phyloP scores from a whole-genome alignment of 2,329 filamentous ascomycete genomes.

The Akanthomyces muscarius region DNA sequence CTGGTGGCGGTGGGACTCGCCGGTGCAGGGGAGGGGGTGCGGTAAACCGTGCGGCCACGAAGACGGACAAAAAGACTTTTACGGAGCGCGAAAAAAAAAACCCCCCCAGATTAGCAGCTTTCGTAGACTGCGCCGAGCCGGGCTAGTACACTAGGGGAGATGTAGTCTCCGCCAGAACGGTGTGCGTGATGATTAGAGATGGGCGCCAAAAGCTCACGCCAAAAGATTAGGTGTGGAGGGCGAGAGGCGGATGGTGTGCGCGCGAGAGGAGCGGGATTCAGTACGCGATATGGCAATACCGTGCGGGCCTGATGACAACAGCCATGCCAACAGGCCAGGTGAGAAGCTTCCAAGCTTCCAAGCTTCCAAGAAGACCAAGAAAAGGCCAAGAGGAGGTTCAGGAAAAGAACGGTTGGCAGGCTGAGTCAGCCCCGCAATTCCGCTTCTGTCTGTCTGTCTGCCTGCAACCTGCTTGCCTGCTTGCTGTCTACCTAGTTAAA shows the following conservation, averaged over 20 bases:
- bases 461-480: background rate
- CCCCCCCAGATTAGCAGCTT: constrained; percentile 11
- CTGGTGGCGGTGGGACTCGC: constrained; percentile 12
- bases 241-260: background rate
- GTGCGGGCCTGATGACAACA: background rate
- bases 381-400: background rate
- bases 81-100: background rate
- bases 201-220: constrained; percentile 5
- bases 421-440: constrained; percentile 10
- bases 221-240: background rate
- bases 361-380: background rate
- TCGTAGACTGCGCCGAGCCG: constrained; percentile 1
- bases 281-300: constrained; percentile 13
- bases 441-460: background rate
- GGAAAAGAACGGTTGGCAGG: background rate
- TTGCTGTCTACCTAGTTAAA: too few relatives aligned
- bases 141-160: background rate
- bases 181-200: constrained; percentile 7
- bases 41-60: background rate
- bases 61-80: background rate
- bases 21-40: background rate
- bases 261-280: constrained; percentile 9
- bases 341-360: background rate
- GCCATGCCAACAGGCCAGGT: background rate
- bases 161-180: constrained; percentile 3